Evolutionary conservation across 495 filamentous ascomycete genomes (phyloP).

Genomic region (Polyplosphaeria fusca): DNA sequence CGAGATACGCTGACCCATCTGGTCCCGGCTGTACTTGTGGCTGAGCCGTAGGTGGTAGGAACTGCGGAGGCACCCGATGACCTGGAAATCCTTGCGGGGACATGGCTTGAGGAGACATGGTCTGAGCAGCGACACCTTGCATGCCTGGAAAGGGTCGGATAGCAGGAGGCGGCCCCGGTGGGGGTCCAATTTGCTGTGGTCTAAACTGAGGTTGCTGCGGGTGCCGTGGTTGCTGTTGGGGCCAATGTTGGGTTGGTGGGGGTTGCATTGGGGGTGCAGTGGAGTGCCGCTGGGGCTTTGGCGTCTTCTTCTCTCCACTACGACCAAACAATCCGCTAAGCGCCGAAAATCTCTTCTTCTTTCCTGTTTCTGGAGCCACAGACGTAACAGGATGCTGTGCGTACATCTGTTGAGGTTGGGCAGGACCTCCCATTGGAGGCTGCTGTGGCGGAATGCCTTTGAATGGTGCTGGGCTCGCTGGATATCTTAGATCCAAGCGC

Average conservation of each 20-base stretch:
- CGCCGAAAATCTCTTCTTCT: slow-evolving; percentile 51
- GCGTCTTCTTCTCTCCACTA: slow-evolving; percentile 27
- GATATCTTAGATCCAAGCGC: slow-evolving; percentile 31
- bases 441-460: slow-evolving; percentile 29
- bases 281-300: slow-evolving; percentile 24
- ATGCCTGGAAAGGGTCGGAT: slow-evolving; percentile 17
- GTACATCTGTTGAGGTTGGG: background rate
- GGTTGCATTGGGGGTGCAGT: slow-evolving; percentile 7
- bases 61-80: slow-evolving; percentile 14
- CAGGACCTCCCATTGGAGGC: slow-evolving; percentile 7
- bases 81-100: slow-evolving; percentile 7
- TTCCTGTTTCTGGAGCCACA: slow-evolving; percentile 36
- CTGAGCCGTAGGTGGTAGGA: slow-evolving; percentile 2
- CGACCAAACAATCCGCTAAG: slow-evolving; percentile 40
- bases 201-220: slow-evolving; percentile 11
- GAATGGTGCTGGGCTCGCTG: slow-evolving; percentile 23
- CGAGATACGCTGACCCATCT: slow-evolving; percentile 20
- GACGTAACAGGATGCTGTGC: slow-evolving; percentile 18
- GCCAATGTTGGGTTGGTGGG: slow-evolving; percentile 18
- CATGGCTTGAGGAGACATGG: slow-evolving; percentile 8
- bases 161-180: background rate
- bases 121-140: slow-evolving; percentile 3
- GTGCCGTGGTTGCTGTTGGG: slow-evolving; percentile 11
- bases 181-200: background rate
- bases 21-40: background rate